Evolutionary conservation across 164 flowering plant genomes (phyloP), one percentile per base, ranked within the genome.

Genomic region (Liriodendron chinense): DNA sequence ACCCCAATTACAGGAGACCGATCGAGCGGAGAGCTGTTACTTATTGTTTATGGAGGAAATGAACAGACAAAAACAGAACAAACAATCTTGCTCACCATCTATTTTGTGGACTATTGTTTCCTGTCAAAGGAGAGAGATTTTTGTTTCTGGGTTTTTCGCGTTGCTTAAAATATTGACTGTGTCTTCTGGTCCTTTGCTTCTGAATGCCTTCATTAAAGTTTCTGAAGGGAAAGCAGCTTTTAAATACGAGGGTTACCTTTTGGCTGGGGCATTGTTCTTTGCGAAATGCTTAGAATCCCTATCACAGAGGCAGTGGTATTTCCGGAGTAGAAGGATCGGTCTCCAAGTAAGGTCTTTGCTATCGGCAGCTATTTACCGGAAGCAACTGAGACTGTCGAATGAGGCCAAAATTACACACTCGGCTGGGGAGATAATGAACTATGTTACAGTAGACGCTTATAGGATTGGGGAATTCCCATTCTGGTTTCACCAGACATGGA

Each of bases 401-500:
- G 75, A 79, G 56, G 86, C 92, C 13, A 89, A 76, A 76, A 10
- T 78, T 61, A 64, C 56, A 2, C 87, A 90, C 74, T 90, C 97
- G 2, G 67, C 82, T 16, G 93, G 93, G 14, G 86, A 92, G 78
- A 86, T 92, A 65, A 82, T 87, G 81, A 91, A 83, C 82, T 92
- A 88, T 79, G 89, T 88, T 9, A 86, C 86, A 0, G 88, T 85
- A 1, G 94, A 92, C 82, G 91, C 93, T n/a, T 88, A 90, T 72
- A 75, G 93, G 49, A 85, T 89, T 26, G 96, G 94, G 20, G 94
- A 91, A 65, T 91, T 89, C 62, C 89, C 91, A 1, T 89, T 59
- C 67, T 91, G 92, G 92, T 84, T 89, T 80, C 96, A 92, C 71
- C 90, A 89, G 74, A 86, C 83, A 14, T 91, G 96, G 96, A 80